Conservation (phyloP, 2,329 filamentous ascomycete species). For the Fusarium nematophilum region DNA sequence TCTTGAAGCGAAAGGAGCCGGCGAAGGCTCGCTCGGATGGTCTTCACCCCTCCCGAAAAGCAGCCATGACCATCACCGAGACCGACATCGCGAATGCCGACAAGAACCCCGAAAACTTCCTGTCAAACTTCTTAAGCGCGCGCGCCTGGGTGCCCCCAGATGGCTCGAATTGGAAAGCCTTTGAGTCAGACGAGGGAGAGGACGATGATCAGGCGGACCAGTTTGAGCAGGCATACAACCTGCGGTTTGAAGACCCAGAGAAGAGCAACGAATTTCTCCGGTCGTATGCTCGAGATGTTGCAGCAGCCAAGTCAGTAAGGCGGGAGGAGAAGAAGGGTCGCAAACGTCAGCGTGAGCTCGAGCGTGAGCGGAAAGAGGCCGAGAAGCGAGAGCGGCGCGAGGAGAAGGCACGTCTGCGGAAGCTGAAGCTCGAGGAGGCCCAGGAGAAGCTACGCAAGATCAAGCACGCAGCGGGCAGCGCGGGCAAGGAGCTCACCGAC, state of each 20-base stretch:
- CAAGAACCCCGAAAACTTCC: slow-evolving; percentile 88
- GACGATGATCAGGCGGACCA: slow-evolving; percentile 80
- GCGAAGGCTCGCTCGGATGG: slow-evolving; percentile 55
- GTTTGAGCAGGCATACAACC: slow-evolving; percentile 93
- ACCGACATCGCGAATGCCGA: slow-evolving; percentile 80
- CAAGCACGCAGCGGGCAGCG: slow-evolving; percentile 86
- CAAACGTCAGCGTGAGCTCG: slow-evolving; percentile 81
- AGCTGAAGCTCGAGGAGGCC: slow-evolving; percentile 90
- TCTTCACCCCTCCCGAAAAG: slow-evolving; percentile 67
- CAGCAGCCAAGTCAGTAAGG: slow-evolving; percentile 84
- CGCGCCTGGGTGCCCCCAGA: slow-evolving; percentile 86
- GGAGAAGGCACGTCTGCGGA: slow-evolving; percentile 85
- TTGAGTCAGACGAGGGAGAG: slow-evolving; percentile 94
- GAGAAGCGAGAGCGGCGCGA: slow-evolving; percentile 81
- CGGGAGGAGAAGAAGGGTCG: slow-evolving; percentile 83
- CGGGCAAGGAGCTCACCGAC: slow-evolving; percentile 72
- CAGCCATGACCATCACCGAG: slow-evolving; percentile 62
- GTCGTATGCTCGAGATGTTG: slow-evolving; percentile 89
- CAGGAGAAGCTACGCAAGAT: slow-evolving; percentile 89
- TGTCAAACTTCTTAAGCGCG: slow-evolving; percentile 96
- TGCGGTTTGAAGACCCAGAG: slow-evolving; percentile 92
- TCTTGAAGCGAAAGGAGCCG: slow-evolving; percentile 76
- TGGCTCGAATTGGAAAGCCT: slow-evolving; percentile 76
- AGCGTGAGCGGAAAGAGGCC: slow-evolving; percentile 80
- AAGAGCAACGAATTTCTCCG: slow-evolving; percentile 89